Evolutionary conservation across 768 basidiomycete species (phyloP).

Genomic region (Suillus spraguei): DNA sequence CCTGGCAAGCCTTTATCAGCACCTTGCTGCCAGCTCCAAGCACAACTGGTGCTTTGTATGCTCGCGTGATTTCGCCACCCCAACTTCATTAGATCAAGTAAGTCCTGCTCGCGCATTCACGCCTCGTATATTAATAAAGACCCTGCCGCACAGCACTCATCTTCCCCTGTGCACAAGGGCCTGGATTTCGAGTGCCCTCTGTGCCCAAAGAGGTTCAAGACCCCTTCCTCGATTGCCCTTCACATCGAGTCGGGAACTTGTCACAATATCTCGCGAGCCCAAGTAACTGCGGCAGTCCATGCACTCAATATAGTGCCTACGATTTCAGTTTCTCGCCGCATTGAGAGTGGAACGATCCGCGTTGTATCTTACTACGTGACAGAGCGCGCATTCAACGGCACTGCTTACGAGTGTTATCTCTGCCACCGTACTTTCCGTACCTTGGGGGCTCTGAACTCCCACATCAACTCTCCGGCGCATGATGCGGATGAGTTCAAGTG

Average conservation of each 20-base stretch:
- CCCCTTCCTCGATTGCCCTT: conserved; percentile 37
- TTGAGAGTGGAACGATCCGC: conserved; percentile 20
- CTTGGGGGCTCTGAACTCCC: conserved; percentile 29
- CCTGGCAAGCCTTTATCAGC: conserved; percentile 20
- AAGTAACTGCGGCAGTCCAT: conserved; percentile 39
- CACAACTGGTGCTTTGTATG: conserved; percentile 41
- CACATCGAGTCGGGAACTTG: conserved; percentile 45
- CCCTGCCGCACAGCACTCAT: not conserved
- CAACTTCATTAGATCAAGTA: conserved; percentile 27
- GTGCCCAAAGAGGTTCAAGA: conserved; percentile 1
- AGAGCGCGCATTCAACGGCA: conserved; percentile 41
- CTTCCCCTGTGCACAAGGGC: conserved; percentile 1
- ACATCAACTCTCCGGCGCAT: conserved; percentile 36
- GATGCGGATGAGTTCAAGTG: conserved; percentile 45
- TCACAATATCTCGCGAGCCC: conserved; percentile 36
- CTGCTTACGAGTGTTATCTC: conserved; percentile 44
- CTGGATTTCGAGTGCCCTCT: conserved; percentile 3
- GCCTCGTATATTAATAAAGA: not conserved
- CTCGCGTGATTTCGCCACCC: conserved; percentile 29
- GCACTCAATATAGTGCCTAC: conserved; percentile 34
- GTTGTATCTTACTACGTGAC: conserved; percentile 34
- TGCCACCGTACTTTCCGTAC: conserved; percentile 38
- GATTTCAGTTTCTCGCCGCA: conserved; percentile 37
- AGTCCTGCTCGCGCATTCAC: conserved; percentile 27
- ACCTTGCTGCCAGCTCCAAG: conserved; percentile 21